Percentiles rank a stretch among this genome's conserved stretches.
phyloP scores from a whole-genome alignment of 768 basidiomycete genomes.

The Hericium alpestre region DNA sequence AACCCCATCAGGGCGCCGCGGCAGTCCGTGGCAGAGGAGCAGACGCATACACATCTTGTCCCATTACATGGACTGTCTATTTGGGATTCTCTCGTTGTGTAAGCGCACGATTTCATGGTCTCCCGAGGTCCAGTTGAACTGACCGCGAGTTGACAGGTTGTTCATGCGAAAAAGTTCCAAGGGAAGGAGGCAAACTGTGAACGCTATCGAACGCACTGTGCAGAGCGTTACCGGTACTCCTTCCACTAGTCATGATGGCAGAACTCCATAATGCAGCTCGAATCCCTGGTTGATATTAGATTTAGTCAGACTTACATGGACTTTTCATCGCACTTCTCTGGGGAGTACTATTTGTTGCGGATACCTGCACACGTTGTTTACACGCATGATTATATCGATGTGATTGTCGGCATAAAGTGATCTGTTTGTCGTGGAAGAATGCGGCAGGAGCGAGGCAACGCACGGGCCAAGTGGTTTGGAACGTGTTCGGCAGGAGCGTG shows the following conservation, averaged over 20 bases:
- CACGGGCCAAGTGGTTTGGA: constrained; percentile 6
- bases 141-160: constrained; percentile 14
- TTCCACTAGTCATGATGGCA: too few species aligned
- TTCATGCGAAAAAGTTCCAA: constrained; percentile 35
- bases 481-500: constrained; percentile 5
- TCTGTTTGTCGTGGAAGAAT: not conserved
- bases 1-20: constrained; percentile 34
- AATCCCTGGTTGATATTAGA: too few species aligned
- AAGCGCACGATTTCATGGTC: constrained; percentile 8
- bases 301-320: too few species aligned
- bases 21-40: constrained; percentile 50
- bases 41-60: constrained; percentile 28
- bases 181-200: constrained; percentile 21
- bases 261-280: too few species aligned
- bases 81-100: constrained; percentile 46
- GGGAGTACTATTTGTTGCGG: too few species aligned
- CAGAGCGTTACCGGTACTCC: not conserved
- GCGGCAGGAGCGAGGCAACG: not conserved
- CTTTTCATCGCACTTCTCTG: too few species aligned
- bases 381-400: too few species aligned
- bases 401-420: too few species aligned
- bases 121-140: not conserved
- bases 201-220: constrained; percentile 12
- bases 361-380: too few species aligned
- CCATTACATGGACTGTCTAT: constrained; percentile 45